Conservation (phyloP, 208 protist species). For the Leishmania gerbilli region DNA sequence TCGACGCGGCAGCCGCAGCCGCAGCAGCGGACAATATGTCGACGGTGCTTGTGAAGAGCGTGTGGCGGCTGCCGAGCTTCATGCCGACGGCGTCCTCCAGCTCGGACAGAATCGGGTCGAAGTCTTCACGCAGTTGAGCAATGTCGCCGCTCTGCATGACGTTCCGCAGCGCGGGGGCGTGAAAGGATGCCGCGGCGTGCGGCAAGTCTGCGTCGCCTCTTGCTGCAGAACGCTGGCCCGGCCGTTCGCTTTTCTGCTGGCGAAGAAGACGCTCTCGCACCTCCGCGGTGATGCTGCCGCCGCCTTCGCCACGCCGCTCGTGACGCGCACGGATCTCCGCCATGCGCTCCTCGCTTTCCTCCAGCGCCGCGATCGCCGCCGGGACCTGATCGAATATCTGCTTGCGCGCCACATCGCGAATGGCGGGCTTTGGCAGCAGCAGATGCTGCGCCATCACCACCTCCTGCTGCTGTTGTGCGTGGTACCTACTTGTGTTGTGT, state of each 20-base stretch:
- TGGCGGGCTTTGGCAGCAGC: constrained; percentile 70
- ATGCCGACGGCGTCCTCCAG: constrained; percentile 83
- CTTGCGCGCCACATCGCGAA: constrained; percentile 67
- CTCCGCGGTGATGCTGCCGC: constrained; percentile 11
- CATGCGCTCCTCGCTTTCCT: constrained; percentile 63
- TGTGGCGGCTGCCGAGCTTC: constrained; percentile 84
- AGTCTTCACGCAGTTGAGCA: constrained; percentile 74
- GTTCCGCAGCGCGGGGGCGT: constrained; percentile 1
- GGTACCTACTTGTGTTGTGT: background rate
- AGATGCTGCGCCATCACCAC: constrained; percentile 71
- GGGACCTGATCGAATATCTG: constrained; percentile 74
- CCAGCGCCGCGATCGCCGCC: constrained; percentile 55
- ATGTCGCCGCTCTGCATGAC: constrained; percentile 82
- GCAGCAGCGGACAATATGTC: constrained; percentile 44
- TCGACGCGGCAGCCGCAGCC: background rate
- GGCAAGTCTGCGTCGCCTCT: background rate
- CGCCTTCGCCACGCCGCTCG: constrained; percentile 5
- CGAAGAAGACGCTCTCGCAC: constrained; percentile 6
- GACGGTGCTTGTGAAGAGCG: constrained; percentile 76
- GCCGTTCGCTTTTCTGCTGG: constrained; percentile 8
- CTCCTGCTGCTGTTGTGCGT: constrained; percentile 26
- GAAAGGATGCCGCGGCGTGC: constrained; percentile 8
- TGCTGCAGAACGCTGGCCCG: background rate
- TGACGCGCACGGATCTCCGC: constrained; percentile 32
- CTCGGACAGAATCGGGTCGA: constrained; percentile 75